Evolutionary conservation across 2,329 filamentous ascomycete genomes (phyloP).

Genomic region (Epichloe festucae): DNA sequence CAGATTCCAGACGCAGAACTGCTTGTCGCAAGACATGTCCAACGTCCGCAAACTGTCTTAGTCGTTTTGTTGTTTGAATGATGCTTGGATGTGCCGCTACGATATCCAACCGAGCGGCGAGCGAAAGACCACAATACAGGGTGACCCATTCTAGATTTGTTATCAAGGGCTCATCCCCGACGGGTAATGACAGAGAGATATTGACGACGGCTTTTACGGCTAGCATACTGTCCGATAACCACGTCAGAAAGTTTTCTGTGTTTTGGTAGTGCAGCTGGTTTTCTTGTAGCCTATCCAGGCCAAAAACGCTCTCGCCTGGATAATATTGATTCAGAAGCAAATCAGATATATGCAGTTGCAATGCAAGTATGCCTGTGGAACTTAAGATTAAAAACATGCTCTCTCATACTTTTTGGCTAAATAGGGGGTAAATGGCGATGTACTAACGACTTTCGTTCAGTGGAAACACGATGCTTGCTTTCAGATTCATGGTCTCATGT

Average conservation of each 20-base stretch:
- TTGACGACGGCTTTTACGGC: constrained; percentile 18
- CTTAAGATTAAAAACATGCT: not conserved
- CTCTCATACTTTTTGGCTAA: not conserved
- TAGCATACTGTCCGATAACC: constrained; percentile 18
- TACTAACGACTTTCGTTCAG: constrained; percentile 18
- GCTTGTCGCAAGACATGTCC: constrained; percentile 17
- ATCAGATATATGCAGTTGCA: constrained; percentile 17
- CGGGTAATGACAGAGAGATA: constrained; percentile 14
- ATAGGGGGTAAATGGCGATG: no score
- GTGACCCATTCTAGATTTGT: constrained; percentile 20
- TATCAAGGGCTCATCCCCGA: constrained; percentile 15
- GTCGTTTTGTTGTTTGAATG: constrained; percentile 12
- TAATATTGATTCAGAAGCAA: constrained; percentile 18
- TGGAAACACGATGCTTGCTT: constrained; percentile 14
- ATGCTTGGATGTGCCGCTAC: constrained; percentile 15
- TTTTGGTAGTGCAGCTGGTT: constrained; percentile 4
- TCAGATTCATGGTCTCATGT: constrained; percentile 11
- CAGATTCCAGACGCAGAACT: constrained; percentile 15
- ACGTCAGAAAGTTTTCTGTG: constrained; percentile 12
- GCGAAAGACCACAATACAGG: constrained; percentile 18
- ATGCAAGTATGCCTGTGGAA: constrained; percentile 11
- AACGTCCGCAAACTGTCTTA: constrained; percentile 18
- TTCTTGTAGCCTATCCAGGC: constrained; percentile 13
- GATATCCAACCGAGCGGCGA: constrained; percentile 17
- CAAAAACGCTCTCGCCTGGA: constrained; percentile 15